Conservation (phyloP, 1,284 basidiomycete species). For the Erythrobasidium hasegawianum region DNA sequence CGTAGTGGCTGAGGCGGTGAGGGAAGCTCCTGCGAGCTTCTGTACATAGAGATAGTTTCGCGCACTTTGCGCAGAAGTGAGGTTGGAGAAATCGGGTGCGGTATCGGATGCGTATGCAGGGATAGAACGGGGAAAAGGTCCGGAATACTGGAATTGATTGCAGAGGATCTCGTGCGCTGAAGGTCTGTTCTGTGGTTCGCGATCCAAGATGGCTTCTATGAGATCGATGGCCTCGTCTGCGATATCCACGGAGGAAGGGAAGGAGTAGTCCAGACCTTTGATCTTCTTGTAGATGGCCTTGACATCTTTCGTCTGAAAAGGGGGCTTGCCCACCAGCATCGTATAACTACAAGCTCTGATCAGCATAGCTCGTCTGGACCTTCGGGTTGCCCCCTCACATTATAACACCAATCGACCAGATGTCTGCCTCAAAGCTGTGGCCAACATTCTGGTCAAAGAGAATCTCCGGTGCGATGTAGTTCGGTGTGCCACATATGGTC, state of each 20-base stretch:
- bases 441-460: constrained; percentile 92
- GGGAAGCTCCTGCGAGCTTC: constrained; percentile 12
- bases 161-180: constrained; percentile 78
- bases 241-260: constrained; percentile 71
- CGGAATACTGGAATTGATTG: constrained; percentile 78
- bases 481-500: constrained; percentile 96
- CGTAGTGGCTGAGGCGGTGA: not conserved
- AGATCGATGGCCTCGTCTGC: constrained; percentile 71
- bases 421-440: constrained; percentile 96
- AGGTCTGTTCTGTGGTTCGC: constrained; percentile 72
- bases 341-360: constrained; percentile 68
- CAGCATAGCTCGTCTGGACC: too few relatives aligned
- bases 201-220: constrained; percentile 79
- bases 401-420: constrained; percentile 97
- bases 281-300: constrained; percentile 94
- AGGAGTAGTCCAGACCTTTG: constrained; percentile 88
- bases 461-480: constrained; percentile 98
- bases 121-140: constrained; percentile 74
- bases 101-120: constrained; percentile 51
- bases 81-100: constrained; percentile 29
- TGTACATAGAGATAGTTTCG: constrained; percentile 31
- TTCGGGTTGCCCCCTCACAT: too few relatives aligned
- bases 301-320: constrained; percentile 97
- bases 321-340: constrained; percentile 84
- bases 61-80: constrained; percentile 28